Percentiles rank a stretch among this genome's conserved stretches.
These are phyloP conservation scores for Flaveria ramosissima DNA, from an alignment of 129 eudicot species.

Conservation along the genomic window DNA sequence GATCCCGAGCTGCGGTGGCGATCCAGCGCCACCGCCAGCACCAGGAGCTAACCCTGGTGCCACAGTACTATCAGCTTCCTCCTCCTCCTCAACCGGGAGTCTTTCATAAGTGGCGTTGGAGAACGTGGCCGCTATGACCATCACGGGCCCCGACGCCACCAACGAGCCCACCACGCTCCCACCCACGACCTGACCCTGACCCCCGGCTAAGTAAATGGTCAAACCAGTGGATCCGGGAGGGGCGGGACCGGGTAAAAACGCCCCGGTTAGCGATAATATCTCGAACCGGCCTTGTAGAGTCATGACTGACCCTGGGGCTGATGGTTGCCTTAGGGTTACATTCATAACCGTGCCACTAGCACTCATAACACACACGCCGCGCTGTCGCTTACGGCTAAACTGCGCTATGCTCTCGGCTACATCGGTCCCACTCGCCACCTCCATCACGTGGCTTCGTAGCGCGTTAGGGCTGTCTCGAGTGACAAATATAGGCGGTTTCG, in stretches of 20 bases:
- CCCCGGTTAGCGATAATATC: slow-evolving; percentile 49
- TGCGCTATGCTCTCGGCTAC: slow-evolving; percentile 53
- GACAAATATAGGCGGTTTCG: slow-evolving; percentile 54
- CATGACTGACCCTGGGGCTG: slow-evolving; percentile 50
- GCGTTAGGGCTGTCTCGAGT: slow-evolving; percentile 64
- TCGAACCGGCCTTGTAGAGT: slow-evolving; percentile 56
- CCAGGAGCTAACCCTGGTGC: slow-evolving; percentile 33
- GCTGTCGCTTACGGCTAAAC: slow-evolving; percentile 46
- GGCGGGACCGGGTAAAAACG: slow-evolving; percentile 56
- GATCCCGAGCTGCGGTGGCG: slow-evolving; percentile 40
- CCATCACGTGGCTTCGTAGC: slow-evolving; percentile 55
- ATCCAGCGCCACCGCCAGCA: slow-evolving; percentile 34
- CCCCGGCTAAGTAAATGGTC: slow-evolving; percentile 52
- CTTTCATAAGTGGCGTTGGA: slow-evolving; percentile 57
- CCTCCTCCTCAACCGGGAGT: slow-evolving; percentile 55
- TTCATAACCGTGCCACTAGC: slow-evolving; percentile 55
- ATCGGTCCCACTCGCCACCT: slow-evolving; percentile 50
- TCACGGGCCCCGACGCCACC: slow-evolving; percentile 56
- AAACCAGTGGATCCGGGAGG: slow-evolving; percentile 58
- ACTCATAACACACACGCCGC: slow-evolving; percentile 55
- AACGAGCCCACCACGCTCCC: slow-evolving; percentile 58
- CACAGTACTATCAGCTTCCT: slow-evolving; percentile 39
- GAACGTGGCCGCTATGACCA: slow-evolving; percentile 59
- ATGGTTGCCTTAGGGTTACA: slow-evolving; percentile 54
- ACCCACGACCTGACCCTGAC: slow-evolving; percentile 60